These are phyloP conservation scores for Xerocomus potaroensis DNA, from an alignment of 768 basidiomycete genomes.

Conservation along the genomic window DNA sequence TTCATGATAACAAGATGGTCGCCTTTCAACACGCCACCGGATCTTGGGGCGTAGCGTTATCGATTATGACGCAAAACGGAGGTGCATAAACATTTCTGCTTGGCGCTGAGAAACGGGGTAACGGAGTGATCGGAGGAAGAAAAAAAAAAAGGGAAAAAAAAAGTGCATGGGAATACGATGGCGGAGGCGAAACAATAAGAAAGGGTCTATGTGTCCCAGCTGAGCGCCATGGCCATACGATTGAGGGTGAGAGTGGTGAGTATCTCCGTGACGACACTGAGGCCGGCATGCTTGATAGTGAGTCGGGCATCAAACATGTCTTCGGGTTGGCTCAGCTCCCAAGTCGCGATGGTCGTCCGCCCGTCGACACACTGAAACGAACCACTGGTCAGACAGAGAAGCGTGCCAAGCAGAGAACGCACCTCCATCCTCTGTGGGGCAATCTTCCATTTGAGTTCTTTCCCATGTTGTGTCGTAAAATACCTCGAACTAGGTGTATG, in stretches of 20 bases:
- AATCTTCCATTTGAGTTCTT: slow-evolving; percentile 74
- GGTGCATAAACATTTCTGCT: slow-evolving; percentile 1
- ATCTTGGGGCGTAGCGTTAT: neutral
- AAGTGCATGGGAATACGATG: neutral
- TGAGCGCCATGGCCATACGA: slow-evolving; percentile 59
- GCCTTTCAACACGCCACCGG: slow-evolving; percentile 3
- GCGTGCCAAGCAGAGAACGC: neutral
- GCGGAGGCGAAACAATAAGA: slow-evolving; percentile 2
- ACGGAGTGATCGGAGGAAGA: slow-evolving; percentile 4
- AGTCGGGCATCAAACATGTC: slow-evolving; percentile 58
- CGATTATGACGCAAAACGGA: neutral
- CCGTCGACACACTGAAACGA: slow-evolving; percentile 56
- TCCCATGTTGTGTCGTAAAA: slow-evolving; percentile 66
- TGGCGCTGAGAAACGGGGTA: slow-evolving; percentile 2
- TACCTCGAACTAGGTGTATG: slow-evolving; percentile 57
- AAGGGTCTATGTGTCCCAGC: slow-evolving; percentile 38
- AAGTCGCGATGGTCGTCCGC: slow-evolving; percentile 56
- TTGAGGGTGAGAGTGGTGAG: slow-evolving; percentile 71
- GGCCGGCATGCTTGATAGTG: slow-evolving; percentile 52
- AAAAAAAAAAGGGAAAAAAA: neutral
- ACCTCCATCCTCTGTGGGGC: slow-evolving; percentile 66
- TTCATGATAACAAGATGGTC: slow-evolving; percentile 15
- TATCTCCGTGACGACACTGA: slow-evolving; percentile 70
- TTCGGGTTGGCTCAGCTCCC: slow-evolving; percentile 58
- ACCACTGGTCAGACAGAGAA: slow-evolving; percentile 1